Evolutionary conservation across 805 yeast genomes (phyloP), one percentile per base, ranked within the genome.

Genomic region (Ogataea glucozyma): DNA sequence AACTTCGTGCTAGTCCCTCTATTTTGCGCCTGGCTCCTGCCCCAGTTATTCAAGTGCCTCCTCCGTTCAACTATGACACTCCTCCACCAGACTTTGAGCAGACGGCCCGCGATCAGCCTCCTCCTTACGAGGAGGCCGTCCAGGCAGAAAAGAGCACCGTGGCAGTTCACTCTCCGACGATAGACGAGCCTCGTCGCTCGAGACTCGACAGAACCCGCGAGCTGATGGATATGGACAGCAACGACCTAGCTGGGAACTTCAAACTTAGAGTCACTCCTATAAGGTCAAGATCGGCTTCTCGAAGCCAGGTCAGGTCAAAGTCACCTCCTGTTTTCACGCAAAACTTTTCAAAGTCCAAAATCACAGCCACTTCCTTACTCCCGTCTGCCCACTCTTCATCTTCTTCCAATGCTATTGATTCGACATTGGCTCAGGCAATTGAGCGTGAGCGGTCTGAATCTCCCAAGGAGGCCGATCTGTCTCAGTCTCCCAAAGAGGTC

Each of bases 1-100:
- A 60, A 32, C 41, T 56, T 21, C 47, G 61, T 26, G 46, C 49
- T 0, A 44, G 37, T n/a, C 47, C 38, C 9, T 26, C 39, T 6
- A 14, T 41, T 26, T 4, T 27, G 10, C 23, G 7, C 18, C 10
- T 27, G 6, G n/a, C n/a, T n/a, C n/a, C n/a, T n/a, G n/a, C n/a
- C n/a, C n/a, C n/a, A n/a, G n/a, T n/a, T n/a, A n/a, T 18, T 23
- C 21, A 27, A 12, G 29, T 27, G 18, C 49, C 52, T 2, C 56
- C 60, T 2, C 52, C 58, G 3, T 54, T 55, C 31, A 49, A 35
- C 4, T 44, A 39, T 23, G 59, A 53, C 10, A 47, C 50, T 7
- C 63, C 63, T 2, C 66, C 67, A 6, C 62, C 61, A 3, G 60
- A 63, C 26, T 57, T 58, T 42, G 44, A 54, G 14, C 58, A 56